Evolutionary conservation across 495 filamentous ascomycete genomes (phyloP).

Genomic region (Chaetomium cochliodes): DNA sequence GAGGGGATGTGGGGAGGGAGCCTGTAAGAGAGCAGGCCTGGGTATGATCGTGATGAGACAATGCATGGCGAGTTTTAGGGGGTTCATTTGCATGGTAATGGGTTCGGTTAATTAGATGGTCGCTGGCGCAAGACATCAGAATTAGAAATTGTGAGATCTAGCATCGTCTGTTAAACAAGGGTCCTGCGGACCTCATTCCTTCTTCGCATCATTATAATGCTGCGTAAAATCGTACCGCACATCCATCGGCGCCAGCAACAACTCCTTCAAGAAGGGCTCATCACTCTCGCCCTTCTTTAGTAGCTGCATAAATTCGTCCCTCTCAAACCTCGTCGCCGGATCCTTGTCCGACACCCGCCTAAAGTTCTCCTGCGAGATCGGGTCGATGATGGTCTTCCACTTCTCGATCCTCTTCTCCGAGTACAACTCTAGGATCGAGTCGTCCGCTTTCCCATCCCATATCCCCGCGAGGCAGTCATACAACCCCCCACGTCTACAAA

Average conservation of each 20-base stretch:
- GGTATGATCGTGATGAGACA: neutral
- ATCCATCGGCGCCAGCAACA: conserved; percentile 23
- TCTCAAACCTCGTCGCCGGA: conserved; percentile 30
- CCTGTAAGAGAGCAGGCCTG: conserved; percentile 1
- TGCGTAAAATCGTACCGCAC: conserved; percentile 43
- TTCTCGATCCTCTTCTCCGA: conserved; percentile 48
- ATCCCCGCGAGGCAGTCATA: conserved; percentile 52
- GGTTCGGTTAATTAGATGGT: no score
- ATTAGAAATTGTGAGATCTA: no score
- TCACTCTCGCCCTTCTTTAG: conserved; percentile 40
- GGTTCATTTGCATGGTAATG: neutral
- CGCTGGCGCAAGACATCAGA: no score
- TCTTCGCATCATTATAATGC: conserved; percentile 32
- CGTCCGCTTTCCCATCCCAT: conserved; percentile 44
- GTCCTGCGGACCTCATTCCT: neutral
- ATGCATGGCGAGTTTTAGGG: neutral
- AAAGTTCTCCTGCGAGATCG: conserved; percentile 49
- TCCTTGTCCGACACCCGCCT: conserved; percentile 37
- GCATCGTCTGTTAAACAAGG: neutral
- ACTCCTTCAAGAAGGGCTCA: conserved; percentile 21
- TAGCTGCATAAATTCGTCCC: conserved; percentile 44
- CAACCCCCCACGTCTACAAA: conserved; percentile 54
- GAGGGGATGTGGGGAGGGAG: neutral
- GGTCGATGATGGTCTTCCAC: conserved; percentile 50
- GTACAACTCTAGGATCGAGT: conserved; percentile 53